phyloP scores from a whole-genome alignment of 192 early-diverging fungal genomes.

The Coemansia sp. region DNA sequence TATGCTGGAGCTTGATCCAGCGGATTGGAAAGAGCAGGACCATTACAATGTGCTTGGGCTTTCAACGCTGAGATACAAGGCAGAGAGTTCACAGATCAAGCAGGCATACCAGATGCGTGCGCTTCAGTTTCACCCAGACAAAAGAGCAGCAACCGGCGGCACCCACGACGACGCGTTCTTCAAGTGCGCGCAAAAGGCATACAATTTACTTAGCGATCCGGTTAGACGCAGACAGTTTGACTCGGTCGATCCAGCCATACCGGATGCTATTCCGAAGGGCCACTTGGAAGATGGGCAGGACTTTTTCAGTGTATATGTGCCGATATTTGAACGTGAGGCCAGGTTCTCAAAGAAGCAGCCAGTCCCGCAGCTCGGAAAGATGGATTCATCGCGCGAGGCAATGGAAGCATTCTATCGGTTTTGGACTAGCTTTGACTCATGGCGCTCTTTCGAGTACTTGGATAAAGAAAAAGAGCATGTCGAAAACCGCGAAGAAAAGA shows the following conservation, averaged over 20 bases:
- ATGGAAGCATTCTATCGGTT: conserved; percentile 75
- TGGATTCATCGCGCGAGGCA: conserved; percentile 61
- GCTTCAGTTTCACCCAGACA: conserved; percentile 74
- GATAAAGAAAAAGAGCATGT: conserved; percentile 74
- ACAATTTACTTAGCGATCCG: conserved; percentile 71
- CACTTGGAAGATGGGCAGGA: conserved; percentile 12
- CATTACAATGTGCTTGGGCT: conserved; percentile 81
- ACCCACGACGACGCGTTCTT: conserved; percentile 70
- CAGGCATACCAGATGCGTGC: conserved; percentile 16
- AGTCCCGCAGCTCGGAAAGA: conserved; percentile 62
- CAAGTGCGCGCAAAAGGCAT: conserved; percentile 78
- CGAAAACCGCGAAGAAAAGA: conserved; percentile 78
- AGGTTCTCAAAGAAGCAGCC: conserved; percentile 64
- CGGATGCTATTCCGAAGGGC: conserved; percentile 55
- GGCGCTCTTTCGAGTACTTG: conserved; percentile 77
- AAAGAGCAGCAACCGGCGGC: conserved; percentile 57
- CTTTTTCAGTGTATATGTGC: conserved; percentile 48
- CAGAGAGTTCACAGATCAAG: conserved; percentile 74
- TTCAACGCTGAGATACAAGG: conserved; percentile 62
- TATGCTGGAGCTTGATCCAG: conserved; percentile 65
- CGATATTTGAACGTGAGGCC: conserved; percentile 70
- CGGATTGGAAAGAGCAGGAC: conserved; percentile 82
- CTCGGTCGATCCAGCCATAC: conserved; percentile 73
- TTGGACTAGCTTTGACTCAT: conserved; percentile 75
- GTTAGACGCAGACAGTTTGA: conserved; percentile 74